Evolutionary conservation across 177 flowering plant genomes (phyloP).

Genomic region (Vitis hybrid): DNA sequence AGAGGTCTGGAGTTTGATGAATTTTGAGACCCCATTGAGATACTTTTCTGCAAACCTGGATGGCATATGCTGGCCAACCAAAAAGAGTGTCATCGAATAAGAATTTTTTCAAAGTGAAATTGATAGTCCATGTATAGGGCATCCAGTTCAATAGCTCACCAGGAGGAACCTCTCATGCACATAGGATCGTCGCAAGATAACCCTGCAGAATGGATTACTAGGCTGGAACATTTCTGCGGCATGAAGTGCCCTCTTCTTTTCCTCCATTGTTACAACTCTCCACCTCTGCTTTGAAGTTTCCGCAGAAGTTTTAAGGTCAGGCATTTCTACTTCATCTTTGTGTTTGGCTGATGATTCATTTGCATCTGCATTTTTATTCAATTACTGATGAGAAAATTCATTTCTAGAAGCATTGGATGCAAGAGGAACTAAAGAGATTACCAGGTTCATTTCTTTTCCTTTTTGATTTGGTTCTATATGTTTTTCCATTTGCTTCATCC

Average conservation of each 20-base stretch:
- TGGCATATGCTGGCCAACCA: conserved; percentile 36
- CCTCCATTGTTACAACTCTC: conserved; percentile 35
- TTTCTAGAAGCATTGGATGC: neutral
- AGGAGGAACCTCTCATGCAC: conserved; percentile 32
- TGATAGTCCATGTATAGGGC: neutral
- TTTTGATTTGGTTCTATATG: conserved; percentile 23
- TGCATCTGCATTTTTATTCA: conserved; percentile 17
- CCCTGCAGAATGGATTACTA: conserved; percentile 38
- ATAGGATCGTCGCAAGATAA: conserved; percentile 37
- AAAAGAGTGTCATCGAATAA: neutral
- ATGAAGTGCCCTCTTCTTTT: conserved; percentile 32
- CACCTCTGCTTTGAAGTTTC: conserved; percentile 6
- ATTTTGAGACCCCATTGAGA: conserved; percentile 33
- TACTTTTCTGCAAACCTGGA: conserved; percentile 42
- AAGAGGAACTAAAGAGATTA: conserved; percentile 9
- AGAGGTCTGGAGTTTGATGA: conserved; percentile 33
- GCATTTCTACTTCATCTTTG: conserved; percentile 22
- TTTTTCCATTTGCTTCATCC: conserved; percentile 12
- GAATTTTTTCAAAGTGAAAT: neutral
- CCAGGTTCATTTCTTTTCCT: conserved; percentile 30
- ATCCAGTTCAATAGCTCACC: conserved; percentile 15
- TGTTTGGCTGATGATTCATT: conserved; percentile 13
- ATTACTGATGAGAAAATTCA: neutral
- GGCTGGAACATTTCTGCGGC: conserved; percentile 36
- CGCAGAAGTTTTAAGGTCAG: conserved; percentile 27